phyloP scores from a whole-genome alignment of 2,329 filamentous ascomycete species.

The Phaeoacremonium minimum region DNA sequence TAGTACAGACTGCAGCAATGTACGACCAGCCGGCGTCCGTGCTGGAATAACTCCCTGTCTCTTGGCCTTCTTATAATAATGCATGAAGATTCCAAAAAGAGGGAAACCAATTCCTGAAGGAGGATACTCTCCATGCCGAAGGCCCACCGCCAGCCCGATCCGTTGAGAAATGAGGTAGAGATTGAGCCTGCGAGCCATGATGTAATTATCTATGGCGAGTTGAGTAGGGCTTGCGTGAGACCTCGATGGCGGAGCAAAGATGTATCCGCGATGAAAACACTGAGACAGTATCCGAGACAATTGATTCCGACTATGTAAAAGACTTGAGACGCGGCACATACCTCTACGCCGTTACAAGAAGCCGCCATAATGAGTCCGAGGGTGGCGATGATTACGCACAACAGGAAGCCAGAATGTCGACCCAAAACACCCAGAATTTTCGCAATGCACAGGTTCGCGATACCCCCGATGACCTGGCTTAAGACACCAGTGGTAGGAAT shows the following conservation, averaged over 20 bases:
- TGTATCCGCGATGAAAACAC: slow-evolving; percentile 63
- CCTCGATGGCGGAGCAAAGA: slow-evolving; percentile 59
- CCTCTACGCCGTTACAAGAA: slow-evolving; percentile 32
- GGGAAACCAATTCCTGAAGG: slow-evolving; percentile 53
- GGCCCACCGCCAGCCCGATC: slow-evolving; percentile 55
- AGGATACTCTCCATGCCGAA: slow-evolving; percentile 60
- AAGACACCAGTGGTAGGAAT: slow-evolving; percentile 11
- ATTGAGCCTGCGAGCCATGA: slow-evolving; percentile 56
- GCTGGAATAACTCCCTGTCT: slow-evolving; percentile 12
- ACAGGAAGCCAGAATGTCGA: slow-evolving; percentile 49
- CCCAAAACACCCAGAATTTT: slow-evolving; percentile 58
- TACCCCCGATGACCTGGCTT: slow-evolving; percentile 34
- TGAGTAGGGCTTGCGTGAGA: slow-evolving; percentile 57
- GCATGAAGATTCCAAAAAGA: slow-evolving; percentile 46
- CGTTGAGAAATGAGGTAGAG: slow-evolving; percentile 42
- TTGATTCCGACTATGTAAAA: slow-evolving; percentile 55
- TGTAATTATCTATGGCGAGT: slow-evolving; percentile 58
- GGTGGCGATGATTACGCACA: slow-evolving; percentile 33
- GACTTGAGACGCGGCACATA: slow-evolving; percentile 47
- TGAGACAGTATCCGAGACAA: slow-evolving; percentile 54
- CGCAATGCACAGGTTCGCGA: slow-evolving; percentile 52
- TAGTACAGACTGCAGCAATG: slow-evolving; percentile 19
- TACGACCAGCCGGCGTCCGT: slow-evolving; percentile 19
- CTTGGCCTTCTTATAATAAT: slow-evolving; percentile 53
- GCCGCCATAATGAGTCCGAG: slow-evolving; percentile 53